Conservation (phyloP, 345 rosid genomes). For the Odontarrhena argentea region DNA sequence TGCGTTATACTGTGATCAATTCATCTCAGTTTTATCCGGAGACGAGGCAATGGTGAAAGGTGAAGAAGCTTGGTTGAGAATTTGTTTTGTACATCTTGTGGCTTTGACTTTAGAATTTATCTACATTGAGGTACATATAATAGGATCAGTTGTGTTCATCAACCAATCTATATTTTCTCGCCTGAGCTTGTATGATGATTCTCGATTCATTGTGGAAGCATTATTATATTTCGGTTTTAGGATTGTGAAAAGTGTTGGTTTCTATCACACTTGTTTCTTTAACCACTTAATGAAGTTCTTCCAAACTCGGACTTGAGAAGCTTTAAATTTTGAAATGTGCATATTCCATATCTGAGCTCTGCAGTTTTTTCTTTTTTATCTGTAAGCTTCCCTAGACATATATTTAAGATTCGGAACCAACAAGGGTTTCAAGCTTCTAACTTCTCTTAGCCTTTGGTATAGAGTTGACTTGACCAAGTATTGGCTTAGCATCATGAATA, state of each 20-base stretch:
- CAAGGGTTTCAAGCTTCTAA: background rate
- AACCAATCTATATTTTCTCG: conserved; percentile 28
- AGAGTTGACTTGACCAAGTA: background rate
- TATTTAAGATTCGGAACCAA: background rate
- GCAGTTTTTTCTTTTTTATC: background rate
- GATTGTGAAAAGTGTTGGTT: conserved; percentile 23
- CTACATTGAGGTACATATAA: conserved; percentile 38
- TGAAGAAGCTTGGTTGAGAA: conserved; percentile 25
- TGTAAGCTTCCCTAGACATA: background rate
- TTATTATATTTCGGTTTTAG: conserved; percentile 24
- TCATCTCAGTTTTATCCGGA: background rate
- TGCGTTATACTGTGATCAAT: conserved; percentile 58
- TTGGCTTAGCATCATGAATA: background rate
- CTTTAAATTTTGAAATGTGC: background rate
- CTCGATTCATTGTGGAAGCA: background rate
- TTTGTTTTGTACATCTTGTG: conserved; percentile 17
- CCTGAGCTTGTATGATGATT: conserved; percentile 25
- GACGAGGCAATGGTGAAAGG: conserved; percentile 18
- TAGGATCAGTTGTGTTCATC: conserved; percentile 28
- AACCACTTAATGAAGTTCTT: conserved; percentile 30
- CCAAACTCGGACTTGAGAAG: conserved; percentile 20
- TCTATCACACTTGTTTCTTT: conserved; percentile 19
- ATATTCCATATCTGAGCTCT: background rate
- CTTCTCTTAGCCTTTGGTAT: background rate
- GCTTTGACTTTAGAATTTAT: conserved; percentile 24